A percentile compares a stretch with the other conserved stretches of the same genome.
Conservation (phyloP, 2,329 filamentous ascomycete genomes). For the Botryosphaeria agaves region DNA sequence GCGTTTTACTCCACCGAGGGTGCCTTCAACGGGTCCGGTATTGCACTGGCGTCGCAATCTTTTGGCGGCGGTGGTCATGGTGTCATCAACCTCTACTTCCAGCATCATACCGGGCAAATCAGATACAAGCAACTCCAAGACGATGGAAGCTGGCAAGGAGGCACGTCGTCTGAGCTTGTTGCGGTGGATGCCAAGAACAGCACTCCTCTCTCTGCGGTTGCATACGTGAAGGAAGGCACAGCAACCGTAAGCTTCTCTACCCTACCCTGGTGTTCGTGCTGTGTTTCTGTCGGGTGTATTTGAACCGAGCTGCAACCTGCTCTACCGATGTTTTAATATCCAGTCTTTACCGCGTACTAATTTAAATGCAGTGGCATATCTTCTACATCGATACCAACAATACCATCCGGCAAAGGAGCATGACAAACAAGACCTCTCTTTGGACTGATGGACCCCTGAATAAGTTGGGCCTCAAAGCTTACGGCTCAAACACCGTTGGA, state of each 20-base stretch:
- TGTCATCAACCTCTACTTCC: conserved; percentile 25
- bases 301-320: too few relatives aligned
- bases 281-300: too few relatives aligned
- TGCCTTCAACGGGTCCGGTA: conserved; percentile 29
- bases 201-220: conserved; percentile 24
- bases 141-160: conserved; percentile 20
- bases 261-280: too few relatives aligned
- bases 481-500: conserved; percentile 15
- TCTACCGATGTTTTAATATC: too few relatives aligned
- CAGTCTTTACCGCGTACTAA: conserved; percentile 1
- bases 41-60: conserved; percentile 26
- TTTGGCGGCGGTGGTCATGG: conserved; percentile 20
- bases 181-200: conserved; percentile 25
- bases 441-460: conserved; percentile 22
- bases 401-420: conserved; percentile 19
- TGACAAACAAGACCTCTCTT: conserved; percentile 19
- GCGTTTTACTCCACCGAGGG: conserved; percentile 21
- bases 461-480: conserved; percentile 11
- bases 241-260: conserved; percentile 13
- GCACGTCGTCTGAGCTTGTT: conserved; percentile 18
- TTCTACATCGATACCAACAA: conserved; percentile 24
- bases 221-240: conserved; percentile 19
- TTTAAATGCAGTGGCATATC: conserved; percentile 15
- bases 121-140: conserved; percentile 20
- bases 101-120: conserved; percentile 25